Conservation (phyloP, 2,329 filamentous ascomycete species). For the Penicillium verrucosum region DNA sequence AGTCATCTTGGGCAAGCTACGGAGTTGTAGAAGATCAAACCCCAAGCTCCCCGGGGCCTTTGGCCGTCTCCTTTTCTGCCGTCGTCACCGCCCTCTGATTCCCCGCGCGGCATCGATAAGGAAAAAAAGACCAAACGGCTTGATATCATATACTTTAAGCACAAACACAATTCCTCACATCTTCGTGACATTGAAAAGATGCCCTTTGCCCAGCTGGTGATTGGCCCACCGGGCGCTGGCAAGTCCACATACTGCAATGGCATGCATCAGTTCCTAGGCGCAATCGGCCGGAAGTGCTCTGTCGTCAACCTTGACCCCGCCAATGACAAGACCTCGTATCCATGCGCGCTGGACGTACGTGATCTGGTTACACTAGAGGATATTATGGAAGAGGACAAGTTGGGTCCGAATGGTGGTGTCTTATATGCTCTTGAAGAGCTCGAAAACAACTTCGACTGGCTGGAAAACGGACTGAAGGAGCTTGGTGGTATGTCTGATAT, state of each 20-base stretch:
- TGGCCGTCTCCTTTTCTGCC: constrained; percentile 33
- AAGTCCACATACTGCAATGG: constrained; percentile 99
- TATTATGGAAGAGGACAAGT: constrained; percentile 84
- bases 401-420: constrained; percentile 90
- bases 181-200: constrained; percentile 31
- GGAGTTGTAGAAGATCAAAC: constrained; percentile 18
- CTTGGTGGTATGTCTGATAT: constrained; percentile 54
- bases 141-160: neutral
- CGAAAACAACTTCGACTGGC: constrained; percentile 90
- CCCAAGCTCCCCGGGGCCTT: constrained; percentile 21
- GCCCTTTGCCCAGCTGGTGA: constrained; percentile 72
- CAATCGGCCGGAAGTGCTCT: constrained; percentile 90
- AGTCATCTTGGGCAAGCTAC: constrained; percentile 34
- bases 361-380: constrained; percentile 86
- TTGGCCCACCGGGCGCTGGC: constrained; percentile 90
- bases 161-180: neutral
- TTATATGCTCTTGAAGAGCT: constrained; percentile 93
- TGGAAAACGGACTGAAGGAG: constrained; percentile 74
- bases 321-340: constrained; percentile 88
- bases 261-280: constrained; percentile 97
- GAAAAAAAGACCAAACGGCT: constrained; percentile 12
- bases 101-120: constrained; percentile 25
- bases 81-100: constrained; percentile 28
- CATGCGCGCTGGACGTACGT: constrained; percentile 85
- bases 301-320: constrained; percentile 96